These are phyloP conservation scores for Ophidiomyces ophidiicola DNA, from an alignment of 2,329 filamentous ascomycete genomes.

Conservation along the genomic window DNA sequence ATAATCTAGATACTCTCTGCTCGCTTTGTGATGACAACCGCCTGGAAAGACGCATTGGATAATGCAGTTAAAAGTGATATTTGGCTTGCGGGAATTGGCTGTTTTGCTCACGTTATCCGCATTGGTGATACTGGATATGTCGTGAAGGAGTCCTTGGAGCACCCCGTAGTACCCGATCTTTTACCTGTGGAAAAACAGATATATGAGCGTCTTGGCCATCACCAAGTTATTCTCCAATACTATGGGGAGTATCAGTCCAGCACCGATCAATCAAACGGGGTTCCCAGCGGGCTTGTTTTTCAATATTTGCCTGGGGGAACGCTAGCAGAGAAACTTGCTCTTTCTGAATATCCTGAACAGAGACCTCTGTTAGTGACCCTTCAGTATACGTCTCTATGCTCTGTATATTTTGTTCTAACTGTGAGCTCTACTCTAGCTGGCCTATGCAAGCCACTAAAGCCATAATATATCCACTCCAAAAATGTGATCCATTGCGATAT, in stretches of 20 bases:
- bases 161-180: slow-evolving; percentile 5
- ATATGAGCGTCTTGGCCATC: slow-evolving; percentile 10
- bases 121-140: slow-evolving; percentile 7
- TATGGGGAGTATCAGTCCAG: slow-evolving; percentile 8
- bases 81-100: slow-evolving; percentile 9
- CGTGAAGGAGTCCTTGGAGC: slow-evolving; percentile 3
- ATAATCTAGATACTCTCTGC: too few species aligned
- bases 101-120: slow-evolving; percentile 9
- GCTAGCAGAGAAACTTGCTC: slow-evolving; percentile 7
- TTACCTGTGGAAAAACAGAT: slow-evolving; percentile 9
- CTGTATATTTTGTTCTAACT: too few species aligned
- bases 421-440: slow-evolving; percentile 7
- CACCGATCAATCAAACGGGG: background rate
- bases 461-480: slow-evolving; percentile 12
- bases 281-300: slow-evolving; percentile 10
- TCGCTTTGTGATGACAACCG: background rate
- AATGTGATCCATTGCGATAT: slow-evolving; percentile 9
- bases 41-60: slow-evolving; percentile 7
- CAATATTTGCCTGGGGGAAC: slow-evolving; percentile 8
- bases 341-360: slow-evolving; percentile 4
- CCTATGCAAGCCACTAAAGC: slow-evolving; percentile 9
- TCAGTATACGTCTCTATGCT: too few species aligned
- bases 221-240: slow-evolving; percentile 8
- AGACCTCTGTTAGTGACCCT: slow-evolving; percentile 3
- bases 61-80: slow-evolving; percentile 1